These are phyloP conservation scores for Quercus tomentella DNA, from an alignment of 331 rosid genomes.

Conservation along the genomic window DNA sequence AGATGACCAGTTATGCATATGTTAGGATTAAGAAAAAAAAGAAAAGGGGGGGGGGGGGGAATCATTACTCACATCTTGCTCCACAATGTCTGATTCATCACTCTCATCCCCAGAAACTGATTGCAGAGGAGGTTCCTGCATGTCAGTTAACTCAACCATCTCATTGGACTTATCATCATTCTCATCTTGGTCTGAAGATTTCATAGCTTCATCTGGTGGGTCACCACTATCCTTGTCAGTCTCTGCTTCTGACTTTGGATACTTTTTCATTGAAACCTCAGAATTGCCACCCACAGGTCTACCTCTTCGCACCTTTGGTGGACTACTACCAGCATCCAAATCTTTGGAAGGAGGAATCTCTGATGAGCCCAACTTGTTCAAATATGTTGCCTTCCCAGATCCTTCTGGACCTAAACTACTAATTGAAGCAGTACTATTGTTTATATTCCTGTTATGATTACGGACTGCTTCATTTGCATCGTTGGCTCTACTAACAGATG, in stretches of 20 bases:
- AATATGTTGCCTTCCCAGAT: slow-evolving; percentile 33
- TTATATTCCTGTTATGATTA: slow-evolving; percentile 36
- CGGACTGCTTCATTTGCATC: slow-evolving; percentile 32
- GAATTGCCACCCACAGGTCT: slow-evolving; percentile 22
- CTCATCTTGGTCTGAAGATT: slow-evolving; percentile 29
- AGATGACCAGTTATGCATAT: not conserved
- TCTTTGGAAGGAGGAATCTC: slow-evolving; percentile 47
- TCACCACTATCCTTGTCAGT: slow-evolving; percentile 29
- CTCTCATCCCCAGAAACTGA: slow-evolving; percentile 41
- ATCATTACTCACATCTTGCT: slow-evolving; percentile 76
- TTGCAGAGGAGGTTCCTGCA: slow-evolving; percentile 38
- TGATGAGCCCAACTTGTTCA: slow-evolving; percentile 34
- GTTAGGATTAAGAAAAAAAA: not conserved
- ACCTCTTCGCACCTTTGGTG: slow-evolving; percentile 36
- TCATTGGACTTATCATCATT: slow-evolving; percentile 38
- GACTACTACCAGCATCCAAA: slow-evolving; percentile 29
- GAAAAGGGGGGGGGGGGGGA: not conserved
- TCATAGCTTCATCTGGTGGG: slow-evolving; percentile 34
- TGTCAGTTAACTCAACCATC: slow-evolving; percentile 30
- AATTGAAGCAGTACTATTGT: slow-evolving; percentile 50
- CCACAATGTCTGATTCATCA: slow-evolving; percentile 73
- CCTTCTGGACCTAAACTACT: slow-evolving; percentile 43
- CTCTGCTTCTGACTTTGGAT: slow-evolving; percentile 47
- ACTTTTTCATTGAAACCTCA: slow-evolving; percentile 23
- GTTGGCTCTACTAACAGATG: slow-evolving; percentile 60